These are phyloP conservation scores for Epichloe sibirici DNA, from an alignment of 2,329 filamentous ascomycete genomes.

Conservation along the genomic window DNA sequence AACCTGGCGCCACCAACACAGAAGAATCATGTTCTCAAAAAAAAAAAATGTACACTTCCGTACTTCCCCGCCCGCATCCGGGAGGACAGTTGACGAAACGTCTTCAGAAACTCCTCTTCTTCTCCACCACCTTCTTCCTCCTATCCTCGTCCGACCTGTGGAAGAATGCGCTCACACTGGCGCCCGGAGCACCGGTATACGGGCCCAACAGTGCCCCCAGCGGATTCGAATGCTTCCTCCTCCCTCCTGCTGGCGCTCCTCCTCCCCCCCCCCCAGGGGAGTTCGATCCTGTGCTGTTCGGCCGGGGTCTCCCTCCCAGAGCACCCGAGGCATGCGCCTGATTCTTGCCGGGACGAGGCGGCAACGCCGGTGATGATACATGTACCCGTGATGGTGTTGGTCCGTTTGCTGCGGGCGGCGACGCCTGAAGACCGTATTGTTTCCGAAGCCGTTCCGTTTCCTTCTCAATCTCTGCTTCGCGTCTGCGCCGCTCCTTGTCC, in stretches of 20 bases:
- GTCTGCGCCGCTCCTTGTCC: conserved; percentile 41
- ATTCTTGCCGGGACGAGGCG: conserved; percentile 15
- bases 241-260: neutral
- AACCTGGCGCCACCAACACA: no score
- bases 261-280: neutral
- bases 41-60: no score
- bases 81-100: neutral
- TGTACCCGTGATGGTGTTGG: conserved; percentile 1
- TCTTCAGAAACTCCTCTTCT: conserved; percentile 35
- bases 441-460: conserved; percentile 73
- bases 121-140: conserved; percentile 27
- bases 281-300: conserved; percentile 31
- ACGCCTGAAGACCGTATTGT: conserved; percentile 47
- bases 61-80: no score
- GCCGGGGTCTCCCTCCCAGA: conserved; percentile 23
- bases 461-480: conserved; percentile 51
- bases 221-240: conserved; percentile 14
- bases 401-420: conserved; percentile 22
- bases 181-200: neutral
- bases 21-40: no score
- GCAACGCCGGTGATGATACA: conserved; percentile 21
- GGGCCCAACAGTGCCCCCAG: conserved; percentile 15
- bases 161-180: conserved; percentile 34
- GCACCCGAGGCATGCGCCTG: conserved; percentile 7
- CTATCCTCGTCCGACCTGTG: conserved; percentile 24